Evolutionary conservation across 1,284 basidiomycete genomes (phyloP).

Genomic region (Ceratobasidium sp.): DNA sequence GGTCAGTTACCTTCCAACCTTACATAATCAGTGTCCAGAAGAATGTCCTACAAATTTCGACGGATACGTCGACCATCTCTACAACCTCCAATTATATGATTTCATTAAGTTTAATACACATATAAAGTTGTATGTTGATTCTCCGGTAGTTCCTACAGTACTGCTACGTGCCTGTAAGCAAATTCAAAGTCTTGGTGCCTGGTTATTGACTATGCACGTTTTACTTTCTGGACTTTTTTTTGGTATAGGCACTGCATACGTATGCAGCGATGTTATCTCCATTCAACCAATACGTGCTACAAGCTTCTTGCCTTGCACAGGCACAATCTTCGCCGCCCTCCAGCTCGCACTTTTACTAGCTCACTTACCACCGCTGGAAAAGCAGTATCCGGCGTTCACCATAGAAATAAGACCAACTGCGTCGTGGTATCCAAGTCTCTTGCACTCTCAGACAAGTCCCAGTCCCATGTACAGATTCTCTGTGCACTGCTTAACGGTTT

Average conservation of each 20-base stretch:
- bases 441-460: background rate
- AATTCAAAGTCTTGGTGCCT: background rate
- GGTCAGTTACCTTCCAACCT: too few relatives aligned
- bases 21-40: too few relatives aligned
- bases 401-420: background rate
- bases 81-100: too few relatives aligned
- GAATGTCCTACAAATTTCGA: background rate
- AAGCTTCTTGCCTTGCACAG: background rate
- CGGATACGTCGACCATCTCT: too few relatives aligned
- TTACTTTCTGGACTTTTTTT: background rate
- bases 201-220: too few relatives aligned
- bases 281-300: background rate
- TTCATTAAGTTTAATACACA: background rate
- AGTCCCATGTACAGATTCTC: background rate
- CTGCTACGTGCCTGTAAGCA: background rate
- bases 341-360: background rate
- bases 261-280: constrained; percentile 14
- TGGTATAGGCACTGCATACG: background rate
- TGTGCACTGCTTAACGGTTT: background rate
- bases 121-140: background rate
- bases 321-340: too few relatives aligned
- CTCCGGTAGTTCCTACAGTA: background rate
- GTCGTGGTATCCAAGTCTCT: background rate
- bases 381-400: background rate
- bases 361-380: background rate